phyloP scores from a whole-genome alignment of 2,329 filamentous ascomycete genomes.

The Neoarthrinium moseri region DNA sequence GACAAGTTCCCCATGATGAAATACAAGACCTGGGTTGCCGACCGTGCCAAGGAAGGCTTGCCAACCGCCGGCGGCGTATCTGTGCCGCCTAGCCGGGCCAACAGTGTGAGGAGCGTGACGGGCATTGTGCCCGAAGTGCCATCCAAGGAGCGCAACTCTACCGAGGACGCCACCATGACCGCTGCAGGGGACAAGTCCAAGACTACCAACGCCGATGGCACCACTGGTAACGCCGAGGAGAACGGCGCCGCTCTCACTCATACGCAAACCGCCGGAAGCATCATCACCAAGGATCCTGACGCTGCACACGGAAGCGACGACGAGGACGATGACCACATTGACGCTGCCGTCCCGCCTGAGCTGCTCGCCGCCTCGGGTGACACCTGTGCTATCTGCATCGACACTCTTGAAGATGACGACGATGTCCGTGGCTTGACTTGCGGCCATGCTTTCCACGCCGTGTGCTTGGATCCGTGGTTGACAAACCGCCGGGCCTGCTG shows the following conservation, averaged over 20 bases:
- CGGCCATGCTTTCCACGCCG: slow-evolving; percentile 97
- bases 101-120: slow-evolving; percentile 69
- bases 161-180: slow-evolving; percentile 3
- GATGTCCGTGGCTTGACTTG: slow-evolving; percentile 92
- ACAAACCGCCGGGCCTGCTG: slow-evolving; percentile 93
- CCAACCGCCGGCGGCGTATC: slow-evolving; percentile 83
- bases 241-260: slow-evolving; percentile 17
- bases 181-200: neutral
- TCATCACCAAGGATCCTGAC: slow-evolving; percentile 23
- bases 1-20: slow-evolving; percentile 94
- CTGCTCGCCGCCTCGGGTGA: slow-evolving; percentile 81
- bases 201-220: slow-evolving; percentile 9
- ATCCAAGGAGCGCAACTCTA: slow-evolving; percentile 41
- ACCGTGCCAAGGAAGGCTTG: slow-evolving; percentile 78
- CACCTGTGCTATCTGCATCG: slow-evolving; percentile 94
- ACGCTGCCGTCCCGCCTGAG: slow-evolving; percentile 78
- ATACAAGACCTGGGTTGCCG: slow-evolving; percentile 92
- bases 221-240: slow-evolving; percentile 6
- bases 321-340: slow-evolving; percentile 77
- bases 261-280: slow-evolving; percentile 16
- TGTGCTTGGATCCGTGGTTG: slow-evolving; percentile 94
- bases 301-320: slow-evolving; percentile 40
- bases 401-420: slow-evolving; percentile 90
- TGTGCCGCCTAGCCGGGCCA: slow-evolving; percentile 68
- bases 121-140: slow-evolving; percentile 47